Base-by-base conservation (phyloP, 2,329 filamentous ascomycete species). In the Aspergillus fumigatiaffinis region DNA sequence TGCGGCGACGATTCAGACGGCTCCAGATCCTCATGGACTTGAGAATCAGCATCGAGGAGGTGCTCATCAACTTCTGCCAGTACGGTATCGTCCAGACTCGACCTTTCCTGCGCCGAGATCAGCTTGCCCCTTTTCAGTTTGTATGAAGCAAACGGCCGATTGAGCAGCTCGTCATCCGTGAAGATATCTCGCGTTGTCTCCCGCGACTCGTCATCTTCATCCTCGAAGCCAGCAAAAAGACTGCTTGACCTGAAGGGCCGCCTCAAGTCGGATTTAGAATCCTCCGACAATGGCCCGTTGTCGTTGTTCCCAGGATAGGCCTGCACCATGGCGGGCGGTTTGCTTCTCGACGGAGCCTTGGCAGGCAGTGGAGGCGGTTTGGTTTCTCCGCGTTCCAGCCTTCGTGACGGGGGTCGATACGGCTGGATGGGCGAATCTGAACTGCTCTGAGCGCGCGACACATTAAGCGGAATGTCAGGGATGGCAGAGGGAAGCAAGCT, bases 181-280 rank as follows among this genome's bases (percentile, higher is more conserved):
- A 76, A 76, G 21, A 77, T 65, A 46, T 76, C 73, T 57, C 20
- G 66, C 50, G 42, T 56, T 50, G 35, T 60, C 8, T 63, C 64
- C 7, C 65, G 62, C 8, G 55, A 57, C 17, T 81, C 79, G 56
- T 81, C 80, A 66, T 86, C 91, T 48, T 80, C 81, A 12, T 84
- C 85, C 50, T 93, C 90, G 63, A 95, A 94, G 0, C 90, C 90
- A 32, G 90, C 89, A 73, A 94, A 94, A n/a, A 95, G 78, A 69
- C 90, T 94, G 73, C 89, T 93, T 51, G 90, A 87, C 55, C 90
- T 83, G 68, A 89, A 87, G 1, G 90, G 89, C 17, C 87, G 83
- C 59, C 87, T 83, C 69, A 89, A 80, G 1, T 86, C 83, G 2
- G 82, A 80, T 53, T 80, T 83, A 14, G 84, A 80, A 55, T 79